phyloP scores from a whole-genome alignment of 2,329 filamentous ascomycete genomes.

The Fusarium odoratissimum region DNA sequence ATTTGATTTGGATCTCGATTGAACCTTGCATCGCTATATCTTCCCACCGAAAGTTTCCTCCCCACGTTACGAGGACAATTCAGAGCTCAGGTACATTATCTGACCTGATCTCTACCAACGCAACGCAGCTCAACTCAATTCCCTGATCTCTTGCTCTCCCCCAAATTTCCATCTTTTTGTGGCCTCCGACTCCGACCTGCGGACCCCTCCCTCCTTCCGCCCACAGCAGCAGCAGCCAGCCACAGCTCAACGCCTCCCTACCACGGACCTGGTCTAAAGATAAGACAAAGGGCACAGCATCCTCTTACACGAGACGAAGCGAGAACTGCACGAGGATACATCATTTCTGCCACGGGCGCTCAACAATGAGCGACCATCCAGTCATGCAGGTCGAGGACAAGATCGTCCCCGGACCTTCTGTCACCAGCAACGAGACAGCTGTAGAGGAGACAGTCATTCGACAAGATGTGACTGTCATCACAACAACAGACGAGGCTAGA shows the following conservation, averaged over 20 bases:
- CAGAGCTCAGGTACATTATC: neutral
- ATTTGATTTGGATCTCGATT: constrained; percentile 24
- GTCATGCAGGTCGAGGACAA: constrained; percentile 46
- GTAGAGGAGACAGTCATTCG: constrained; percentile 23
- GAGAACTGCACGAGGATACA: constrained; percentile 14
- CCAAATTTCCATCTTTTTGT: constrained; percentile 21
- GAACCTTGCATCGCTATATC: constrained; percentile 19
- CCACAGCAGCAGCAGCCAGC: constrained; percentile 14
- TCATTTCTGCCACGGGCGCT: constrained; percentile 8
- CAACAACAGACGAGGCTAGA: constrained; percentile 10
- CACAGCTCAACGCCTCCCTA: constrained; percentile 22
- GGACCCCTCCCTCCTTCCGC: constrained; percentile 31
- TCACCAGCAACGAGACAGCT: constrained; percentile 20
- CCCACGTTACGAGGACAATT: neutral
- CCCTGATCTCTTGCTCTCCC: constrained; percentile 5
- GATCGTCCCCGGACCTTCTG: constrained; percentile 21
- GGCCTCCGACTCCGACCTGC: constrained; percentile 34
- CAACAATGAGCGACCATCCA: constrained; percentile 43
- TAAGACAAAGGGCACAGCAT: constrained; percentile 21
- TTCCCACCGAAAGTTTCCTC: constrained; percentile 4
- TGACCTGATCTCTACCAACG: neutral
- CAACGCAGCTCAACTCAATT: neutral
- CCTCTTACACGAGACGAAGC: constrained; percentile 22
- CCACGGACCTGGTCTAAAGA: neutral
- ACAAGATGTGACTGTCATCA: constrained; percentile 18